Conservation (phyloP, 2,329 filamentous ascomycete genomes). For the Akanthomyces dipterigenus region DNA sequence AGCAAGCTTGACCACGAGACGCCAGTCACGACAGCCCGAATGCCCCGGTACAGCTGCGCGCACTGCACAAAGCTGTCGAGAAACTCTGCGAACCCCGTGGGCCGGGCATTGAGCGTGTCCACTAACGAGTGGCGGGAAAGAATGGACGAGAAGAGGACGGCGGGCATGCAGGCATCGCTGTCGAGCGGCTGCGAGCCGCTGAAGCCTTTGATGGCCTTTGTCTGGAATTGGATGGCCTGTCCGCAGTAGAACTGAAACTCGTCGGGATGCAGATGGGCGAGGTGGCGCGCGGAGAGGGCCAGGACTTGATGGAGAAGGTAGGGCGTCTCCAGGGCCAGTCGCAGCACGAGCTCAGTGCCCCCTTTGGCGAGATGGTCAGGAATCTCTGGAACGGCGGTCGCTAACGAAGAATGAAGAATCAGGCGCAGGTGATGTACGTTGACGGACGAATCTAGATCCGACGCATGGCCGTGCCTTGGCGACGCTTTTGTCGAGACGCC, state of each 20-base stretch:
- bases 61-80: constrained; percentile 1
- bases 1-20: not conserved
- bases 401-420: not conserved
- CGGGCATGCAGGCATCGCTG: not conserved
- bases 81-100: not conserved
- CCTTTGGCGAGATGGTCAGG: not conserved
- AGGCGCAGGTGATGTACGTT: constrained; percentile 2
- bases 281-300: not conserved
- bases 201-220: not conserved
- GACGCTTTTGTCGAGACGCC: not conserved
- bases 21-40: not conserved
- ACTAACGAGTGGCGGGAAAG: not conserved
- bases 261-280: not conserved
- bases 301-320: constrained; percentile 6
- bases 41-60: not conserved
- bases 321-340: not conserved
- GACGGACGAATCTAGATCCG: not conserved
- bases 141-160: constrained; percentile 3
- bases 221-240: not conserved
- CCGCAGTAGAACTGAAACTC: not conserved
- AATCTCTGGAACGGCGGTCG: not conserved
- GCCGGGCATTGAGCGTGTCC: not conserved
- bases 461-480: not conserved
- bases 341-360: not conserved
- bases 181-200: not conserved